Conservation (phyloP, 495 filamentous ascomycete species). For the Tuber indicum region DNA sequence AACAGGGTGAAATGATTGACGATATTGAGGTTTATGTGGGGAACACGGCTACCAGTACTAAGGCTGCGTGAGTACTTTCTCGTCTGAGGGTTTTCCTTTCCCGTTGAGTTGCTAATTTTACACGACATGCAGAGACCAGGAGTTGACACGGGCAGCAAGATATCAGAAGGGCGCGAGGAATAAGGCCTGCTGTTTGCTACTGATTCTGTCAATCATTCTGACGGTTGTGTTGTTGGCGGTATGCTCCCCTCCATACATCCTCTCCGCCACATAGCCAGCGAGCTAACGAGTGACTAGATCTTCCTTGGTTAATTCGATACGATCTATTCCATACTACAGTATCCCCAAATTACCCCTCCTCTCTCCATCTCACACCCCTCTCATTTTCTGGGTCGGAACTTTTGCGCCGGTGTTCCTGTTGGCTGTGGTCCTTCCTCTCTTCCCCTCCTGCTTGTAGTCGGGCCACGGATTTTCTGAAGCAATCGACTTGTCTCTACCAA, state of each 20-base stretch:
- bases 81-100: neutral
- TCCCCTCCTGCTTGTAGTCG: neutral
- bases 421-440: neutral
- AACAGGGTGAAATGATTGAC: conserved; percentile 85
- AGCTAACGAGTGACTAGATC: conserved; percentile 21
- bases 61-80: conserved; percentile 53
- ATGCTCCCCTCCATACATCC: conserved; percentile 45
- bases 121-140: conserved; percentile 50
- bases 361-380: neutral
- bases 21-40: conserved; percentile 84
- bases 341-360: neutral
- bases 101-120: conserved; percentile 2
- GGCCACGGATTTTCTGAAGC: neutral
- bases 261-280: neutral
- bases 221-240: conserved; percentile 83
- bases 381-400: neutral
- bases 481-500: neutral
- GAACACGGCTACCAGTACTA: conserved; percentile 67
- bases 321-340: neutral
- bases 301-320: conserved; percentile 26
- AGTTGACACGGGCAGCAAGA: conserved; percentile 71
- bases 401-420: neutral
- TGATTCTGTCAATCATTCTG: conserved; percentile 85
- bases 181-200: conserved; percentile 82
- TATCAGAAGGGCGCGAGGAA: conserved; percentile 91